phyloP scores from a whole-genome alignment of 2,329 filamentous ascomycete genomes.

The Ceratocystis colombiana region DNA sequence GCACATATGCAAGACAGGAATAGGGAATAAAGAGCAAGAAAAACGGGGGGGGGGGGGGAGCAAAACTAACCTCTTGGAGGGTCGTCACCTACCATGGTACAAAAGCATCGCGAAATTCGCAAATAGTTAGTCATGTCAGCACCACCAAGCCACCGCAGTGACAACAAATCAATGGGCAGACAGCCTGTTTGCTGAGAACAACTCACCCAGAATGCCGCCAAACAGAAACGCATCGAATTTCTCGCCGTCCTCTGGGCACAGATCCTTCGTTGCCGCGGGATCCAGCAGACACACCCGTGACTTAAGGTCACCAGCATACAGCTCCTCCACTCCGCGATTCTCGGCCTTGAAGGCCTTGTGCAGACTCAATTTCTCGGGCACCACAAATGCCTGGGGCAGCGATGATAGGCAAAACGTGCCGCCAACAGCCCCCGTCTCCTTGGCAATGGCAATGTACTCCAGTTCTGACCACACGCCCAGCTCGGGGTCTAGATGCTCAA shows the following conservation, averaged over 20 bases:
- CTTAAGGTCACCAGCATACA: conserved; percentile 60
- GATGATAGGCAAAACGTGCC: conserved; percentile 74
- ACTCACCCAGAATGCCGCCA: conserved; percentile 81
- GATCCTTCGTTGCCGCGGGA: conserved; percentile 68
- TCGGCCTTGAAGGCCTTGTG: conserved; percentile 60
- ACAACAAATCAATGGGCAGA: background rate
- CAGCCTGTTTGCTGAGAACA: background rate
- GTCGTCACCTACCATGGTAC: conserved; percentile 60
- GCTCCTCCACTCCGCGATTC: conserved; percentile 66
- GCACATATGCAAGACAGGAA: too few relatives aligned
- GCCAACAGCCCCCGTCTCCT: conserved; percentile 59
- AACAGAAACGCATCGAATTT: conserved; percentile 87
- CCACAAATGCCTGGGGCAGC: conserved; percentile 57
- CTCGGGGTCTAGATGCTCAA: conserved; percentile 93
- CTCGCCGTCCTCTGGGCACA: conserved; percentile 72
- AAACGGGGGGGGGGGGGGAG: too few relatives aligned
- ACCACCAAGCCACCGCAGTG: background rate
- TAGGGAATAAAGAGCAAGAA: too few relatives aligned
- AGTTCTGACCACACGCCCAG: conserved; percentile 88
- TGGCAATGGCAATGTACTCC: conserved; percentile 80
- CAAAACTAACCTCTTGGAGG: conserved; percentile 63
- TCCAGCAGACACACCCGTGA: conserved; percentile 78
- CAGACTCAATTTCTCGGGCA: conserved; percentile 48
- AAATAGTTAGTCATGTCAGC: conserved; percentile 13
- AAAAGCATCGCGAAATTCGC: conserved; percentile 2